phyloP scores from a whole-genome alignment of 2,329 filamentous ascomycete species.

The Trichoderma aggressivum region DNA sequence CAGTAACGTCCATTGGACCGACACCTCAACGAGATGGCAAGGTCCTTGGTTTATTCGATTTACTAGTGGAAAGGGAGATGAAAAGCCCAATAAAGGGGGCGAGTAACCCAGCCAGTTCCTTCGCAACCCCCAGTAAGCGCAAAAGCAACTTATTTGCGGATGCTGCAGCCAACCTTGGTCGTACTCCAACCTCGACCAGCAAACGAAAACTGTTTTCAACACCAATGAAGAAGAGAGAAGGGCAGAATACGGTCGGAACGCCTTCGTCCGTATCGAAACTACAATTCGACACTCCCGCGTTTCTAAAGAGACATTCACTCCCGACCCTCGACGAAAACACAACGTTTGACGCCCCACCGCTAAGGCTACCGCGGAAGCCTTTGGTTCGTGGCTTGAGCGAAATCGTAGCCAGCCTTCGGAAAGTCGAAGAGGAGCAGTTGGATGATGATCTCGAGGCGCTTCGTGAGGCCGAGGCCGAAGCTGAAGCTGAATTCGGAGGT shows the following conservation, averaged over 20 bases:
- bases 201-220: constrained; percentile 65
- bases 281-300: constrained; percentile 67
- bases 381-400: constrained; percentile 69
- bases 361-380: constrained; percentile 56
- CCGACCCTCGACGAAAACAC: constrained; percentile 56
- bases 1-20: constrained; percentile 65
- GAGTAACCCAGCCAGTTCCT: constrained; percentile 20
- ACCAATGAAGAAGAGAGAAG: constrained; percentile 52
- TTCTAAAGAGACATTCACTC: constrained; percentile 53
- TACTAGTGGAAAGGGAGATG: constrained; percentile 52
- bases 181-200: constrained; percentile 53
- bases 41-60: constrained; percentile 74
- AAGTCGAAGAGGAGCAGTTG: constrained; percentile 64
- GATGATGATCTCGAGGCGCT: constrained; percentile 74
- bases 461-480: constrained; percentile 69
- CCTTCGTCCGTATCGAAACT: constrained; percentile 53
- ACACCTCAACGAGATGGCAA: constrained; percentile 77
- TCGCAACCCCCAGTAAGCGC: constrained; percentile 49
- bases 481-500: constrained; percentile 33
- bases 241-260: constrained; percentile 40
- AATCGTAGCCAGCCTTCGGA: constrained; percentile 67
- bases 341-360: constrained; percentile 46
- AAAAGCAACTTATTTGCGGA: constrained; percentile 31
- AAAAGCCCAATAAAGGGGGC: constrained; percentile 47
- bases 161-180: constrained; percentile 35